These are phyloP conservation scores for Suillus subaureus DNA, from an alignment of 768 basidiomycete genomes.

Conservation along the genomic window DNA sequence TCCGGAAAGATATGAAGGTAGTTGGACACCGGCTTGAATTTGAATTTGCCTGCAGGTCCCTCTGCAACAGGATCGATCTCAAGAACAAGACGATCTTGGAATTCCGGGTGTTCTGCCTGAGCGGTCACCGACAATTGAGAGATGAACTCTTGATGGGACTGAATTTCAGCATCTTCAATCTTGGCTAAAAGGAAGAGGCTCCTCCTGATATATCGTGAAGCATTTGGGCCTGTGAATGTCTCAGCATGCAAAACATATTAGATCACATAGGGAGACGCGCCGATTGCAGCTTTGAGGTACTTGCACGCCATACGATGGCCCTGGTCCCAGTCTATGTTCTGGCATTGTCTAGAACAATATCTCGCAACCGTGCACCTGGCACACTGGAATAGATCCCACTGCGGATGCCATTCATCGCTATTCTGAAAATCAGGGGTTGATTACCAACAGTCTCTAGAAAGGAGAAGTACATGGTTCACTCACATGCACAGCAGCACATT, in stretches of 20 bases:
- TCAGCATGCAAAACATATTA: background rate
- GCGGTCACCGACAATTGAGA: conserved; percentile 3
- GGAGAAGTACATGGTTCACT: background rate
- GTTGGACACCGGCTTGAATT: conserved; percentile 1
- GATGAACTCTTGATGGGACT: conserved; percentile 2
- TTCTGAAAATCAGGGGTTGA: background rate
- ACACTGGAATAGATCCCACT: conserved; percentile 8
- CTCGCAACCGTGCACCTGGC: conserved; percentile 6
- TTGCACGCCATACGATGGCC: conserved; percentile 5
- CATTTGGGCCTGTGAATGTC: background rate
- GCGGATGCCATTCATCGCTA: conserved; percentile 8
- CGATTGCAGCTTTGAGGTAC: conserved; percentile 7
- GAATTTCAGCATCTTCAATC: conserved; percentile 4
- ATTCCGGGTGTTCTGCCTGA: conserved; percentile 2
- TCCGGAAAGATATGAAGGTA: conserved; percentile 8
- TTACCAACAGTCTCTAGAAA: background rate
- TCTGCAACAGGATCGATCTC: conserved; percentile 4
- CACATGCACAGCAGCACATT: conserved; percentile 6
- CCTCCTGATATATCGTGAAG: background rate
- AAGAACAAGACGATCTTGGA: conserved; percentile 2
- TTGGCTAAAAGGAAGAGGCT: conserved; percentile 7
- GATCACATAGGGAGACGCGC: background rate
- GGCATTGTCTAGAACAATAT: conserved; percentile 7
- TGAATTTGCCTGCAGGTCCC: background rate
- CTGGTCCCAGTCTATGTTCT: conserved; percentile 4